Evolutionary conservation across 2,329 filamentous ascomycete species (phyloP).

Genomic region (Penicillium sp.): DNA sequence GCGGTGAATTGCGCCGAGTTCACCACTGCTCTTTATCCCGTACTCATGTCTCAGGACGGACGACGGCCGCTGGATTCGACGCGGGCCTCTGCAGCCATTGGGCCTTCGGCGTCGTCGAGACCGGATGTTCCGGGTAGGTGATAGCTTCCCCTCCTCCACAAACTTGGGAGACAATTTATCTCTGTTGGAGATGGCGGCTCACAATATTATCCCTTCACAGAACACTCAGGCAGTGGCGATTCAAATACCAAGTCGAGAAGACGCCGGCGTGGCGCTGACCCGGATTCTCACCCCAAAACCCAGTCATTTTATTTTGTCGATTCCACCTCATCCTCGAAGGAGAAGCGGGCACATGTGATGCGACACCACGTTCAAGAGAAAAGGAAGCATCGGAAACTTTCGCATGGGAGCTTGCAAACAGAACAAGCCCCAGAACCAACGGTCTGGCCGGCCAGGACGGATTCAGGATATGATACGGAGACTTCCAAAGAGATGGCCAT

Average conservation of each 20-base stretch:
- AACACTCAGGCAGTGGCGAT: conserved; percentile 16
- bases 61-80: conserved; percentile 11
- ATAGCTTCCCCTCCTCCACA: neutral
- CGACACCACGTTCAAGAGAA: conserved; percentile 48
- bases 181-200: neutral
- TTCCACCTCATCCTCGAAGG: conserved; percentile 41
- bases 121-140: conserved; percentile 17
- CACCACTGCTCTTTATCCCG: conserved; percentile 7
- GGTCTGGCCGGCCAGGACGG: conserved; percentile 8
- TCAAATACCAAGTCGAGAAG: conserved; percentile 24
- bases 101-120: conserved; percentile 4
- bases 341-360: conserved; percentile 49
- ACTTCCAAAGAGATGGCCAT: neutral
- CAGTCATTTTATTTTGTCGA: conserved; percentile 46
- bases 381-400: conserved; percentile 34
- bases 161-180: neutral
- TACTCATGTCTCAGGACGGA: conserved; percentile 23
- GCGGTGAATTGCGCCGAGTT: conserved; percentile 8
- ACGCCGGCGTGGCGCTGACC: conserved; percentile 29
- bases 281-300: conserved; percentile 27
- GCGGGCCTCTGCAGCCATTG: conserved; percentile 3
- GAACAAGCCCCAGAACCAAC: conserved; percentile 7
- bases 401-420: conserved; percentile 14
- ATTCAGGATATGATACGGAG: conserved; percentile 9
- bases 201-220: conserved; percentile 16